Base-by-base conservation (phyloP, 306 rosid genomes). In the Cucumis cinereus region DNA sequence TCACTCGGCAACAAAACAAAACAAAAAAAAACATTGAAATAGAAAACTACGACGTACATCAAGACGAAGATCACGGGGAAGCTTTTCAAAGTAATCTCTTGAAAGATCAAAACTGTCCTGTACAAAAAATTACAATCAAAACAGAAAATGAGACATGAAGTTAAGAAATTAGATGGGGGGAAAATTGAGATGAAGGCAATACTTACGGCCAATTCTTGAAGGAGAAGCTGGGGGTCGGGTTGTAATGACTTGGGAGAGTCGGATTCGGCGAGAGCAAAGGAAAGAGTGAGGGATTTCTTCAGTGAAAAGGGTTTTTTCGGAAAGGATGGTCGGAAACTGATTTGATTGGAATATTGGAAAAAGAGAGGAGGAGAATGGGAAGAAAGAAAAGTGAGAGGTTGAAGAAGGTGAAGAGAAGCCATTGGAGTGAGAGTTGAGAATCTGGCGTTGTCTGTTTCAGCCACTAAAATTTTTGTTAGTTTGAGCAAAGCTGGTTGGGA, bases 31-130 rank as follows among this genome's bases (percentile, higher is more conserved):
- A n/a, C n/a, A n/a, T n/a, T n/a, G n/a, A 41, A 70, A 57, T 47
- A 1, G 6, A 78, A 68, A 61, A 17, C 52, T 7, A 45, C 41
- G 58, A 73, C 92, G 79, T 80, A 93, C 98, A 63, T 93, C 98
- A 67, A 90, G 84, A 67, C 96, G 97, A 76, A 93, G 94, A 84
- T 93, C 98, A 7, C 80, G 69, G 13, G 98, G 98, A 69, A 93
- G 88, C 86, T 90, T 82, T 0, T 85, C 79, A 70, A 93, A 88
- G 87, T 88, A 93, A 86, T 91, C 96, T 54, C 81, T 73, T 6
- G 98, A 88, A 78, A 93, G 97, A 86, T 91, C 91, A 76, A 93
- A 91, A 81, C 92, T 83, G 23, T 86, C 88, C 97, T 91, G 88
- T 83, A 75, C 20, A 69, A 8, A 43, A 9, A 36, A 43, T 38